A percentile compares a stretch with the other conserved stretches of the same genome.
These are phyloP conservation scores for Aspergillus thermomutatus DNA, from an alignment of 2,329 filamentous ascomycete genomes.

Conservation along the genomic window DNA sequence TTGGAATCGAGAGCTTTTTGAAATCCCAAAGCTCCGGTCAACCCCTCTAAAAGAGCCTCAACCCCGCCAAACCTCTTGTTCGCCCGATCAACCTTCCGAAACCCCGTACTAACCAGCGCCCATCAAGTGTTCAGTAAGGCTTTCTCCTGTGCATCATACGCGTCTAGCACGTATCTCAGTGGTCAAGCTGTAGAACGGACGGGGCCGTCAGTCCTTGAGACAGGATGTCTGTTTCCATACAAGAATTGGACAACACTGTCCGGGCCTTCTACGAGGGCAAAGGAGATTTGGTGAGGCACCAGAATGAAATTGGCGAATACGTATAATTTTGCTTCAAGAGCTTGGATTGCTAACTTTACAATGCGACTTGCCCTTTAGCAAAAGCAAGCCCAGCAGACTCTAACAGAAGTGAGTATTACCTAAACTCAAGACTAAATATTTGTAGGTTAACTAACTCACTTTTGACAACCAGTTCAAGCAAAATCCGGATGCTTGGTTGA, in stretches of 20 bases:
- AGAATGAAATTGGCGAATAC: neutral
- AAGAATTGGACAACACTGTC: slow-evolving; percentile 94
- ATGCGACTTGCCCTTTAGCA: slow-evolving; percentile 55
- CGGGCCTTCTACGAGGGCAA: slow-evolving; percentile 96
- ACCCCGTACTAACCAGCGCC: neutral
- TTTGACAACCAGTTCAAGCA: slow-evolving; percentile 77
- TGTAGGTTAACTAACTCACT: slow-evolving; percentile 9
- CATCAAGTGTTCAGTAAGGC: neutral
- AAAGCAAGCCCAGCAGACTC: slow-evolving; percentile 88
- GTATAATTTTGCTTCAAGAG: neutral
- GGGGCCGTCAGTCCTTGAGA: slow-evolving; percentile 30
- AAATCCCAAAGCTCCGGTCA: slow-evolving; percentile 8
- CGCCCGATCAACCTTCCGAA: slow-evolving; percentile 11
- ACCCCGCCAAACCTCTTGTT: slow-evolving; percentile 26
- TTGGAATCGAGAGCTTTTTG: slow-evolving; percentile 12
- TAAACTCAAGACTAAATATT: neutral
- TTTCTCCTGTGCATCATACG: neutral
- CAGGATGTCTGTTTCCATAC: slow-evolving; percentile 68
- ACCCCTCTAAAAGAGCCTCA: slow-evolving; percentile 24
- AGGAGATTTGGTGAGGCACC: slow-evolving; percentile 75
- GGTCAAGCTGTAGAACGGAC: slow-evolving; percentile 22
- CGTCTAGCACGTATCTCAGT: neutral
- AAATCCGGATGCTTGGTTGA: slow-evolving; percentile 95
- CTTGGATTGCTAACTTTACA: neutral
- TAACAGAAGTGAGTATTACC: slow-evolving; percentile 73